These are phyloP conservation scores for Saussurea involucrata DNA, from an alignment of 129 eudicot species.

Conservation along the genomic window DNA sequence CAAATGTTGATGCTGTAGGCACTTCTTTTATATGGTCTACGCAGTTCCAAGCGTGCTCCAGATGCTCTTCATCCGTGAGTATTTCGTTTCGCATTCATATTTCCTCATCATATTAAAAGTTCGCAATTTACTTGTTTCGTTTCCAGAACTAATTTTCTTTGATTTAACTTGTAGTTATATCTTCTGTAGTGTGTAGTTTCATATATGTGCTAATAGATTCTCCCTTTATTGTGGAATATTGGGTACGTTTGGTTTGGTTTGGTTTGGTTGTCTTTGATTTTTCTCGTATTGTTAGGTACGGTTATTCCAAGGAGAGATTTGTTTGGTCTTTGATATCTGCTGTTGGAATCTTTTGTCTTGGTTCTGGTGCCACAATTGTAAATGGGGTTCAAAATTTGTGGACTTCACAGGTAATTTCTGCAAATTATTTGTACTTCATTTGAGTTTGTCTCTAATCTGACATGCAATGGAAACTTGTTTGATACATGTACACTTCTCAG, in stretches of 20 bases:
- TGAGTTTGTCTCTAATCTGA: constrained; percentile 4
- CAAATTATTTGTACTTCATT: not conserved
- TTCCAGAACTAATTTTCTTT: not conserved
- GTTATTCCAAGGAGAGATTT: constrained; percentile 95
- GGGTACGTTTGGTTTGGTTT: not conserved
- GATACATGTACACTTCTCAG: constrained; percentile 40
- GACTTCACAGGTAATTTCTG: constrained; percentile 68
- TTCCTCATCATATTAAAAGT: constrained; percentile 1
- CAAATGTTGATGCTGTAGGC: constrained; percentile 50
- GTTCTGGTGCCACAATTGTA: constrained; percentile 93
- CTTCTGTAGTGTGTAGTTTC: not conserved
- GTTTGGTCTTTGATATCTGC: constrained; percentile 98
- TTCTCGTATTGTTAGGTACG: constrained; percentile 52
- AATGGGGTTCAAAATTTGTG: constrained; percentile 90
- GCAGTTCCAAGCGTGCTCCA: constrained; percentile 97
- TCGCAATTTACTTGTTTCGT: constrained; percentile 4
- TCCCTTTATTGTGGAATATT: not conserved
- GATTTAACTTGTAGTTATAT: not conserved
- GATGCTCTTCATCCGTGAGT: constrained; percentile 99
- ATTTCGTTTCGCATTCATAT: not conserved
- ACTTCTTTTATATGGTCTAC: constrained; percentile 91
- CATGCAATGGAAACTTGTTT: constrained; percentile 4
- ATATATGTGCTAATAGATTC: not conserved
- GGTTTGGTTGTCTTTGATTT: no score
- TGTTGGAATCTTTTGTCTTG: constrained; percentile 96